Evolutionary conservation across 1,139 yeast species (phyloP), one percentile per base, ranked within the genome.

Genomic region (Spencermartinsiella ligniputridi): DNA sequence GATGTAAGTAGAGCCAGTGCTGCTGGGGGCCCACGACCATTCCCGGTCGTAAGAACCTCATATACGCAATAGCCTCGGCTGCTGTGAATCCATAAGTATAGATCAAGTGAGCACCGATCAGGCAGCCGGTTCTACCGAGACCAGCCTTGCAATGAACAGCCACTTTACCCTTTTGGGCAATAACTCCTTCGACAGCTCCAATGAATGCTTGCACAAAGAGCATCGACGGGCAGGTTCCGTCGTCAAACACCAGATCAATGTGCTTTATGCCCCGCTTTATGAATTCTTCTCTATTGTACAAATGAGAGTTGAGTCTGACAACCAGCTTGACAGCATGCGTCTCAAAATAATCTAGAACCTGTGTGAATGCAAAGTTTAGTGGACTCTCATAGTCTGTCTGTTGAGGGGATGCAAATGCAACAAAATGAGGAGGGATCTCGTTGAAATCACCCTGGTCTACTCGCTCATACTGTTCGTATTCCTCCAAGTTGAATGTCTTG

Each of bases 21-120:
- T 92, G 98, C 64, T 92, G 98, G 2, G 98, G 98, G 0, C 98
- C 98, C 30, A 92, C 98, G 13, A 92, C 97, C 98, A 92, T 92
- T 25, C 98, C 98, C 0, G 98, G 98, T 54, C 98, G 78, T 53
- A 92, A 75, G 78, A 92, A 86, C 63, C 98, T 77, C 94, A 92
- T 86, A 61, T 89, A 92, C 1, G 92, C 96, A 57, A 92, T 92
- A 65, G 96, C 94, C 66, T 92, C 98, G 60, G 80, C 86, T 4
- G 98, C 98, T 3, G 97, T 92, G 62, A 92, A 92, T 0, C 97
- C 97, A 64, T 92, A 94, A 2, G 96, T 88, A 62, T 92, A 92
- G 42, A 92, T 92, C 52, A 92, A 72, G 66, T 92, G 96, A 2
- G 98, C 98, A 3, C 98, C 98, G 54, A 92, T 92, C 42, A 92